These are phyloP conservation scores for Fusarium sp. DNA, from an alignment of 2,329 filamentous ascomycete species.

Conservation along the genomic window DNA sequence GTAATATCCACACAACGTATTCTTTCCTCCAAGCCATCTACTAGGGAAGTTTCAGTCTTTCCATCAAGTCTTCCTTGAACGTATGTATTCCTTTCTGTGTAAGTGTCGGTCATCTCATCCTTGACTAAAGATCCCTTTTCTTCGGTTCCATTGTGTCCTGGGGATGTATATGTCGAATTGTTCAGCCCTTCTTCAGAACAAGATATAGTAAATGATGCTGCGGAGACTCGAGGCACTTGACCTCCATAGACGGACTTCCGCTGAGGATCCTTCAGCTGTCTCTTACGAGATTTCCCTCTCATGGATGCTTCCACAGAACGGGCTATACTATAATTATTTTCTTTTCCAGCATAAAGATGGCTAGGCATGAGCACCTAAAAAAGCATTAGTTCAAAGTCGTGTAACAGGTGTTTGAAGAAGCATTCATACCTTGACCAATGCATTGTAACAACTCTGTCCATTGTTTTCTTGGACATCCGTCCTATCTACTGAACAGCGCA, in stretches of 20 bases:
- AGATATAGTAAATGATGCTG: neutral
- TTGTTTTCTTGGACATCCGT: neutral
- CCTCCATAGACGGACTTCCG: neutral
- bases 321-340: neutral
- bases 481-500: neutral
- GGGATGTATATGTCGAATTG: neutral
- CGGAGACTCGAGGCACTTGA: constrained; percentile 11
- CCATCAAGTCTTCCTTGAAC: constrained; percentile 1
- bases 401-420: neutral
- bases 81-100: constrained; percentile 7
- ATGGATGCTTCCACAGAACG: neutral
- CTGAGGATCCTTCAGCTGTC: constrained; percentile 4
- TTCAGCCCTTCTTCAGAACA: neutral
- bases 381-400: neutral
- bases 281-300: neutral
- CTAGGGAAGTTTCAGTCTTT: neutral
- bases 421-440: constrained; percentile 13
- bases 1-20: constrained; percentile 7
- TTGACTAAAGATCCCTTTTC: neutral
- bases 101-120: neutral
- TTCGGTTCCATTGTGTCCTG: neutral
- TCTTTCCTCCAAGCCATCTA: constrained; percentile 6
- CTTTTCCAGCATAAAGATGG: neutral
- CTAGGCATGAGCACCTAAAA: neutral
- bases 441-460: constrained; percentile 6